Evolutionary conservation across 1,284 basidiomycete species (phyloP), one percentile per base, ranked within the genome.

Genomic region (Fomitopsis pinicola): DNA sequence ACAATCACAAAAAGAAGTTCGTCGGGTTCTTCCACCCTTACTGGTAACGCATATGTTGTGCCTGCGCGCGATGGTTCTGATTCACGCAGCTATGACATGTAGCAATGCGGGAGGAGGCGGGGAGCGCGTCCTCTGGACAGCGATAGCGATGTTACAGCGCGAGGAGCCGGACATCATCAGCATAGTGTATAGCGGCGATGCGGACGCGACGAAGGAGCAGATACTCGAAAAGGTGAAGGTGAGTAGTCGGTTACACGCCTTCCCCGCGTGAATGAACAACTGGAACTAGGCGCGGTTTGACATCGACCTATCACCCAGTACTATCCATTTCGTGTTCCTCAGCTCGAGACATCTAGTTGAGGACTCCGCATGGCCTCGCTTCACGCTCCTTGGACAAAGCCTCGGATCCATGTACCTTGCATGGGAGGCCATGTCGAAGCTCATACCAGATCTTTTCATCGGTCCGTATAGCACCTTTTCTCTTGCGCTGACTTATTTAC

Each of bases 71-170:
- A 45, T 61, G 64, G 59, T 63, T 64, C 69, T 76, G 68, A 76
- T 77, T 76, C 73, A 76, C 72, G 62, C 63, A 77, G 67, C 70
- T n/a, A 60, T 60, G 61, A 48, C 58, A 26, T 54, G 52, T 66
- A 97, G 95, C 73, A 97, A 99, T 80, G 95, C 96, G 26, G 97
- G 97, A 0, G 97, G 97, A 12, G 97, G 97, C 14, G 97, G 97
- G 0, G 97, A 99, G 76, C 85, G 96, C 1, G 97, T 99, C 0
- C 78, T 99, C 0, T 99, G 95, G 95, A 90, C 93, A 1, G 96
- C 95, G 0, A 84, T 99, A 22, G 81, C 88, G 0, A 82, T 86
- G 65, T 80, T 95, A 36, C 96, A 98, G 70, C 80, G 82, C 14
- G 80, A 81, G n/a, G 82, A 94, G 60, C 83, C 85, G 1, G 78